Conservation (phyloP, 345 rosid genomes). For the Jatropha curcas region DNA sequence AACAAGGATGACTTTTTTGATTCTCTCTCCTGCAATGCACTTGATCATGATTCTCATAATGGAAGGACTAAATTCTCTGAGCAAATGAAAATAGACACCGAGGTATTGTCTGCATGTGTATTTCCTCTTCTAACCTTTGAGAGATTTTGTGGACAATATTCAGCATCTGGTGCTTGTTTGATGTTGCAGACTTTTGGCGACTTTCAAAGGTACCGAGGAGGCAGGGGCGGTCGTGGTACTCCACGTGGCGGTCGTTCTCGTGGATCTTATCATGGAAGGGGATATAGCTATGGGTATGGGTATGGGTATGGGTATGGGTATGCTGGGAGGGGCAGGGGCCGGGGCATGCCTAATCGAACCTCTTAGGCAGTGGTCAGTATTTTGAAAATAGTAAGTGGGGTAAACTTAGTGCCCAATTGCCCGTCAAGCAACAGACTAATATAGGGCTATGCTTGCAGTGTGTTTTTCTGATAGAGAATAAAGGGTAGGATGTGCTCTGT, state of each 20-base stretch:
- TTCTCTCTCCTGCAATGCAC: constrained; percentile 62
- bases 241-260: constrained; percentile 28
- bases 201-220: constrained; percentile 29
- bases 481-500: constrained; percentile 12
- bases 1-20: constrained; percentile 95
- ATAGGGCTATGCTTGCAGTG: constrained; percentile 12
- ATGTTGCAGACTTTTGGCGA: constrained; percentile 32
- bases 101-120: constrained; percentile 40
- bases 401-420: neutral
- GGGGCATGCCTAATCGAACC: constrained; percentile 11
- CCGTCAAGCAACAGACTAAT: constrained; percentile 4
- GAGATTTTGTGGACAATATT: too few relatives aligned
- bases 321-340: constrained; percentile 24
- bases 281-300: constrained; percentile 9
- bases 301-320: constrained; percentile 23
- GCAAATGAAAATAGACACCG: constrained; percentile 82
- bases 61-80: constrained; percentile 82
- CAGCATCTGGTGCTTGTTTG: neutral
- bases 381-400: constrained; percentile 4
- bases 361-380: constrained; percentile 4
- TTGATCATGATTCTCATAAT: constrained; percentile 49
- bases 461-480: constrained; percentile 22
- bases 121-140: neutral
- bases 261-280: constrained; percentile 31
- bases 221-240: constrained; percentile 25